These are phyloP conservation scores for Pichia californica DNA, from an alignment of 805 yeast genomes.

Conservation along the genomic window DNA sequence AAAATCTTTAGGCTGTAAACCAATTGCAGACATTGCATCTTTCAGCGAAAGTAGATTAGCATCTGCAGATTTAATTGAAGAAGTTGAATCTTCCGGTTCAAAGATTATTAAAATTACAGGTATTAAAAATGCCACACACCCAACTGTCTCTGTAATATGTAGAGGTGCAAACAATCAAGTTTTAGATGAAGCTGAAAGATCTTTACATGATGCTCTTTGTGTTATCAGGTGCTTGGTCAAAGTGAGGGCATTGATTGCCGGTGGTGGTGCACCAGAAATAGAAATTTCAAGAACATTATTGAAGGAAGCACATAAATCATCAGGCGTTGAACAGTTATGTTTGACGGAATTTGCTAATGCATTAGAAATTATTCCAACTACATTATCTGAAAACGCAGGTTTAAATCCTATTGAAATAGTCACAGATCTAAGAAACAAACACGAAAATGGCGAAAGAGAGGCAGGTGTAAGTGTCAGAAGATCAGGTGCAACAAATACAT, in stretches of 20 bases:
- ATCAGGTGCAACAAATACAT: conserved; percentile 86
- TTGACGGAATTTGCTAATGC: conserved; percentile 91
- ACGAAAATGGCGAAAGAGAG: conserved; percentile 81
- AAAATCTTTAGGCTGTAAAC: conserved; percentile 85
- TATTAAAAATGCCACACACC: conserved; percentile 48
- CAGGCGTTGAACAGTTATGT: conserved; percentile 86
- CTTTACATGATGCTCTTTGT: conserved; percentile 95
- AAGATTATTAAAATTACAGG: conserved; percentile 84
- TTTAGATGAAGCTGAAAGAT: conserved; percentile 94
- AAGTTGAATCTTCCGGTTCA: conserved; percentile 84
- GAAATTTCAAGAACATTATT: conserved; percentile 73
- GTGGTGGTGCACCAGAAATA: conserved; percentile 98
- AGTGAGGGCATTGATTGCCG: conserved; percentile 87
- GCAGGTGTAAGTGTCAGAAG: conserved; percentile 97
- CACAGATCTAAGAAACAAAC: conserved; percentile 85
- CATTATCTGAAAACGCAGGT: conserved; percentile 94
- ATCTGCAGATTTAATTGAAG: conserved; percentile 86
- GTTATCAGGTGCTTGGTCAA: conserved; percentile 84
- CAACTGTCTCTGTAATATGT: conserved; percentile 83
- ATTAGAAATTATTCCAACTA: conserved; percentile 86
- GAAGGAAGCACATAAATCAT: conserved; percentile 62
- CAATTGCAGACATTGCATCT: conserved; percentile 90
- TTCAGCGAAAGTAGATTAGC: conserved; percentile 93
- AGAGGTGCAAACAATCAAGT: conserved; percentile 92
- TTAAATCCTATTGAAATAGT: conserved; percentile 85